These are phyloP conservation scores for Aspergillus nomiae DNA, from an alignment of 2,329 filamentous ascomycete genomes.

Conservation along the genomic window DNA sequence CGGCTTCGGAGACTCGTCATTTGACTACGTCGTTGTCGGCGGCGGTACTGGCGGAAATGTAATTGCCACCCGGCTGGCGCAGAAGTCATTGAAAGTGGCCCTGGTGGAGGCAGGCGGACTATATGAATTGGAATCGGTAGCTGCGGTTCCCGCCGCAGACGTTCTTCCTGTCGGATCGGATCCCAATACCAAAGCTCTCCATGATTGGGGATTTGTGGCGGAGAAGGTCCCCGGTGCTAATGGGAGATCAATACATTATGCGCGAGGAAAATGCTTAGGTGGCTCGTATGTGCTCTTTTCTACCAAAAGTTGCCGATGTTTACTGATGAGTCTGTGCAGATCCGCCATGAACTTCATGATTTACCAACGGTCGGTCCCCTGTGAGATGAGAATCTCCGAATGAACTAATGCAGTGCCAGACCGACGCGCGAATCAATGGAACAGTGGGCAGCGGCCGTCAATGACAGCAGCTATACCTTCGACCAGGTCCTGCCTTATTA, in stretches of 20 bases:
- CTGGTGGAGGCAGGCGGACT: slow-evolving; percentile 32
- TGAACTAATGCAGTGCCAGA: neutral
- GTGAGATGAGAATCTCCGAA: neutral
- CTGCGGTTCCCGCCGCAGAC: slow-evolving; percentile 24
- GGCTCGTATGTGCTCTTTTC: slow-evolving; percentile 9
- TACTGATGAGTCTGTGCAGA: slow-evolving; percentile 9
- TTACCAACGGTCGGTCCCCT: slow-evolving; percentile 18
- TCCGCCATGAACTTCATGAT: slow-evolving; percentile 27
- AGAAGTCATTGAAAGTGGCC: slow-evolving; percentile 26
- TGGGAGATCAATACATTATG: slow-evolving; percentile 19
- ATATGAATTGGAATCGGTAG: slow-evolving; percentile 31
- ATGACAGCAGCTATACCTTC: slow-evolving; percentile 29
- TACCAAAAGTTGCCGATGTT: slow-evolving; percentile 30
- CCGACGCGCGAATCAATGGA: slow-evolving; percentile 20
- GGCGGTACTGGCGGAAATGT: slow-evolving; percentile 31
- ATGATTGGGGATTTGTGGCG: slow-evolving; percentile 32
- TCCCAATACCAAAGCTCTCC: slow-evolving; percentile 14
- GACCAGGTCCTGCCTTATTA: slow-evolving; percentile 29
- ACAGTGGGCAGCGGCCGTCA: slow-evolving; percentile 25
- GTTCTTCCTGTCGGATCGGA: slow-evolving; percentile 25
- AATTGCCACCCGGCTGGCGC: slow-evolving; percentile 30
- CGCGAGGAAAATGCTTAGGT: slow-evolving; percentile 19
- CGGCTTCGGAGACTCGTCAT: neutral
- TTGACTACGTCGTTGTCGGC: slow-evolving; percentile 34
- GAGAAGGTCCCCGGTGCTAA: slow-evolving; percentile 25